Percentiles rank a stretch among this genome's conserved stretches.
These are phyloP conservation scores for Jatropha multifida DNA, from an alignment of 441 rosid genomes.

Conservation along the genomic window DNA sequence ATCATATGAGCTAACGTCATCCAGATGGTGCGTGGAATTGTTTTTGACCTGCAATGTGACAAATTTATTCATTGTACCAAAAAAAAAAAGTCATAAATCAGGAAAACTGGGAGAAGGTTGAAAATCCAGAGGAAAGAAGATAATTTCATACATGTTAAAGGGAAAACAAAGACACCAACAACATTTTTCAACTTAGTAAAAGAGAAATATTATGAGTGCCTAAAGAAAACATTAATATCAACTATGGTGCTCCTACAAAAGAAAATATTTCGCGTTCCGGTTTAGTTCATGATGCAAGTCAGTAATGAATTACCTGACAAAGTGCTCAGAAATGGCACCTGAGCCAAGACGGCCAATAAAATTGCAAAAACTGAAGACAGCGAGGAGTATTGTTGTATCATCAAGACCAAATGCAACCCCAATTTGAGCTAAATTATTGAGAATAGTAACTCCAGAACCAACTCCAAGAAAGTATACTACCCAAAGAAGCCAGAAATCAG, in stretches of 20 bases:
- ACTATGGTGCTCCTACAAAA: not conserved
- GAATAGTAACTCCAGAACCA: conserved; percentile 87
- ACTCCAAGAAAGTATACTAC: conserved; percentile 76
- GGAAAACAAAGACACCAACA: not conserved
- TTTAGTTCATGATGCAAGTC: conserved; percentile 10
- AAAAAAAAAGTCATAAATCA: not conserved
- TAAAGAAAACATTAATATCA: not conserved
- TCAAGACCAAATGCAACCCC: conserved; percentile 58
- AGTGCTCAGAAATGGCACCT: conserved; percentile 89
- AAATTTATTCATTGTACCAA: no score
- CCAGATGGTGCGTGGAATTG: conserved; percentile 86
- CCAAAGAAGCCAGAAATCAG: conserved; percentile 99
- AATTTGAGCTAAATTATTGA: conserved; percentile 95
- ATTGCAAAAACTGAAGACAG: conserved; percentile 84
- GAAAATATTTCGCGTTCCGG: not conserved
- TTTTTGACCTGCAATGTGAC: conserved; percentile 51
- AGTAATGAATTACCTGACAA: conserved; percentile 59
- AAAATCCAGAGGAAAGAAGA: not conserved
- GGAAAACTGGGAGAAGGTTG: not conserved
- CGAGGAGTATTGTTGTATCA: conserved; percentile 66
- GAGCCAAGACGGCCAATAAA: conserved; percentile 88
- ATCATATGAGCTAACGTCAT: conserved; percentile 59
- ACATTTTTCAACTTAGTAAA: not conserved
- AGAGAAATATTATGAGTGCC: not conserved
- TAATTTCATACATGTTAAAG: not conserved